These are phyloP conservation scores for Corylus americana DNA, from an alignment of 306 rosid genomes.

Conservation along the genomic window DNA sequence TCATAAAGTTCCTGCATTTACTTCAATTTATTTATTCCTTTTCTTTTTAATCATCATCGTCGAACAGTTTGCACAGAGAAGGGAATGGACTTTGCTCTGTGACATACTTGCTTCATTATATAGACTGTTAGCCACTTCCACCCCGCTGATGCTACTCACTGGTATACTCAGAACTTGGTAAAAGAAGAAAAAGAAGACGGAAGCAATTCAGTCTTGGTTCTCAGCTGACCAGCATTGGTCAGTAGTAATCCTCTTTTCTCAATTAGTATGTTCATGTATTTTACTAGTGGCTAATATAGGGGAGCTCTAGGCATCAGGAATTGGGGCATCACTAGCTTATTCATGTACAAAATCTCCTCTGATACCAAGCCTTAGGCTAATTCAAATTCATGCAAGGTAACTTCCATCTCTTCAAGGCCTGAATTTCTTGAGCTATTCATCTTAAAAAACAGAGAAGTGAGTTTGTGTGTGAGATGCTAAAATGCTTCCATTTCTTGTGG, in stretches of 20 bases:
- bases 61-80: constrained; percentile 83
- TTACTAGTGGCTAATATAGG: constrained; percentile 33
- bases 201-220: constrained; percentile 57
- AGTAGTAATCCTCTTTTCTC: constrained; percentile 8
- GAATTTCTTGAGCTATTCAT: too few species aligned
- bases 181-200: constrained; percentile 36
- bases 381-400: constrained; percentile 87
- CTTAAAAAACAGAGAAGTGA: too few species aligned
- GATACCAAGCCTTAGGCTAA: constrained; percentile 83
- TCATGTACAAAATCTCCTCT: constrained; percentile 49
- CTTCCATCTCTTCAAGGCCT: background rate
- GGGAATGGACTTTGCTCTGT: constrained; percentile 84
- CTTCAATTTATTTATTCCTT: background rate
- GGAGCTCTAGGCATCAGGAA: constrained; percentile 70
- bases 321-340: constrained; percentile 67
- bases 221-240: constrained; percentile 61
- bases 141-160: too few species aligned
- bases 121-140: too few species aligned
- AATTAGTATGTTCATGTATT: background rate
- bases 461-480: too few species aligned
- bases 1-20: constrained; percentile 11
- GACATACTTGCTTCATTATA: constrained; percentile 34
- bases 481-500: too few species aligned
- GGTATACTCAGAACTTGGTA: too few species aligned
- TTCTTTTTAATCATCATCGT: constrained; percentile 23